phyloP scores from a whole-genome alignment of 495 filamentous ascomycete genomes.

The Penicillium goetzii region DNA sequence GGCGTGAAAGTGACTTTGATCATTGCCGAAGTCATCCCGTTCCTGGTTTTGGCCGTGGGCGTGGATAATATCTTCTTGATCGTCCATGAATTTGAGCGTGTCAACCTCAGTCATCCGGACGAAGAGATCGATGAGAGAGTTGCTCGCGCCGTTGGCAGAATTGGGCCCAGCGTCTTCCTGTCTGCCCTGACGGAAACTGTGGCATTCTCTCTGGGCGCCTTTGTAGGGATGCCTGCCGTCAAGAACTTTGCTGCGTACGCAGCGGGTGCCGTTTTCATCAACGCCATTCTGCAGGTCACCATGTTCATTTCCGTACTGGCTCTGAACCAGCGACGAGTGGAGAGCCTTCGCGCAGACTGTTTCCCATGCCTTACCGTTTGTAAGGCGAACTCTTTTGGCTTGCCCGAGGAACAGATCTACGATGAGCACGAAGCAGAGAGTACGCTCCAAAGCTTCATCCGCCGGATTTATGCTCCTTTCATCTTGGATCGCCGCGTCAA shows the following conservation, averaged over 20 bases:
- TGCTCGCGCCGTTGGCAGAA: slow-evolving; percentile 82
- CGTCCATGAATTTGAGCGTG: slow-evolving; percentile 95
- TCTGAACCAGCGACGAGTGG: slow-evolving; percentile 85
- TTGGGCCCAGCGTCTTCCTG: slow-evolving; percentile 96
- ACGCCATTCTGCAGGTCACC: slow-evolving; percentile 90
- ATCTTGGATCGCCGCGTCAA: slow-evolving; percentile 81
- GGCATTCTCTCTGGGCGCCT: slow-evolving; percentile 88
- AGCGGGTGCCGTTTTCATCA: slow-evolving; percentile 94
- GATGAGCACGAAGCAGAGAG: slow-evolving; percentile 73
- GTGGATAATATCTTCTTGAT: slow-evolving; percentile 99
- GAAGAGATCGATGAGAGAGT: slow-evolving; percentile 82
- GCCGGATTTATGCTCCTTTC: slow-evolving; percentile 81
- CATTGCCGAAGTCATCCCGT: slow-evolving; percentile 97
- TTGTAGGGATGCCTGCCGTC: slow-evolving; percentile 96
- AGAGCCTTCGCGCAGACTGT: slow-evolving; percentile 87
- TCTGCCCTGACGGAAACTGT: slow-evolving; percentile 92
- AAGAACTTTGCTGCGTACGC: slow-evolving; percentile 96
- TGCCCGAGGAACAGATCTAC: slow-evolving; percentile 57
- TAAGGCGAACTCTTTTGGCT: slow-evolving; percentile 57
- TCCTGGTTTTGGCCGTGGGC: slow-evolving; percentile 92
- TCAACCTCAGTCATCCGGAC: slow-evolving; percentile 87
- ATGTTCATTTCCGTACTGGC: slow-evolving; percentile 93
- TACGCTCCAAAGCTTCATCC: slow-evolving; percentile 78
- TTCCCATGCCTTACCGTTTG: slow-evolving; percentile 83
- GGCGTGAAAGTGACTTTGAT: slow-evolving; percentile 94